phyloP scores from a whole-genome alignment of 139 green algal genomes.

The Picochlorum sp. region DNA sequence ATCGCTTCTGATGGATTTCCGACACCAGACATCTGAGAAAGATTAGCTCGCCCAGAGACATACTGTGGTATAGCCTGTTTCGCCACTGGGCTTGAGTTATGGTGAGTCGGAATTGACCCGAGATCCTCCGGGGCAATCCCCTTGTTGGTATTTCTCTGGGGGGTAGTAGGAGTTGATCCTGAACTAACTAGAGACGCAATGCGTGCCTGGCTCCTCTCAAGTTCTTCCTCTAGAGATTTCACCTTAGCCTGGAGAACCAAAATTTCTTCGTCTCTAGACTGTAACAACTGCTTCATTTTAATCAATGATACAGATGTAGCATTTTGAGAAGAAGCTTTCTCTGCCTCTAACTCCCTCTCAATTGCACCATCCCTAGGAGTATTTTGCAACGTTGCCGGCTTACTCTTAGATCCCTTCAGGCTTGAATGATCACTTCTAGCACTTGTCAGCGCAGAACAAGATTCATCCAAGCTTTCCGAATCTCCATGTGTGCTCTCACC shows the following conservation, averaged over 20 bases:
- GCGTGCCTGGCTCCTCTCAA: neutral
- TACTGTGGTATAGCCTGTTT: too few species aligned
- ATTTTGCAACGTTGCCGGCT: neutral
- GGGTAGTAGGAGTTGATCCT: neutral
- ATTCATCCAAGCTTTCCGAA: neutral
- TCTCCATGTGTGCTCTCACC: neutral
- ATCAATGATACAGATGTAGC: neutral
- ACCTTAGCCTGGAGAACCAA: neutral
- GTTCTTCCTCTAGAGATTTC: neutral
- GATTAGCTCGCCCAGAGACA: too few species aligned
- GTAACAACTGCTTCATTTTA: neutral
- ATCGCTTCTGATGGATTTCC: neutral
- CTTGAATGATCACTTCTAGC: conserved; percentile 2
- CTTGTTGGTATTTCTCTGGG: neutral
- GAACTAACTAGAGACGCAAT: neutral
- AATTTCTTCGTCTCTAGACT: neutral
- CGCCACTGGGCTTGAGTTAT: neutral
- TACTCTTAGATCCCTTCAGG: neutral
- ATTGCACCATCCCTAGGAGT: neutral
- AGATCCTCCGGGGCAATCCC: neutral
- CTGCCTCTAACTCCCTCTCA: neutral
- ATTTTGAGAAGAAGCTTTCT: neutral
- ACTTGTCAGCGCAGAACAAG: neutral
- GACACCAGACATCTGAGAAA: neutral
- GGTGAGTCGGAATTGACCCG: neutral